These are phyloP conservation scores for Dujonia santamariae DNA, from an alignment of 1,139 yeast genomes.

Conservation along the genomic window DNA sequence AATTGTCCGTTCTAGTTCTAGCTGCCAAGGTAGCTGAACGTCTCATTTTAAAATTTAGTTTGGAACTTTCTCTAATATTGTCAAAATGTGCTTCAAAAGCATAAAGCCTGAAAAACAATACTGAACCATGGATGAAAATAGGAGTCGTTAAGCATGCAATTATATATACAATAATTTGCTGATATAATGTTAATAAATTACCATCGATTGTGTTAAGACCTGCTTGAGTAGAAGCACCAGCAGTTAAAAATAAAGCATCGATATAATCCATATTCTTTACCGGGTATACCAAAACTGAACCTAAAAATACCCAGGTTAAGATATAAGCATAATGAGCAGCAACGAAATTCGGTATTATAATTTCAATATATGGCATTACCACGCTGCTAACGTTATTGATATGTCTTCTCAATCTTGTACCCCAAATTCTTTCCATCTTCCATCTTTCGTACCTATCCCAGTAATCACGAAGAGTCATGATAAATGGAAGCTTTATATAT, in stretches of 20 bases:
- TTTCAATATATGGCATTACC: slow-evolving; percentile 44
- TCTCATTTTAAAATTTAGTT: slow-evolving; percentile 74
- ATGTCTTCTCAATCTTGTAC: slow-evolving; percentile 20
- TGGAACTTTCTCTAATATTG: slow-evolving; percentile 72
- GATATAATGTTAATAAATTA: slow-evolving; percentile 63
- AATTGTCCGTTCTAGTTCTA: slow-evolving; percentile 35
- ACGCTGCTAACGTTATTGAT: slow-evolving; percentile 22
- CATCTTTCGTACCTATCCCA: slow-evolving; percentile 6
- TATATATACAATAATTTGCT: slow-evolving; percentile 67
- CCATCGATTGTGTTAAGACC: slow-evolving; percentile 81
- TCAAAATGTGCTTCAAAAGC: slow-evolving; percentile 91
- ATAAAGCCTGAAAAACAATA: slow-evolving; percentile 77
- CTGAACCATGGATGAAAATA: slow-evolving; percentile 78
- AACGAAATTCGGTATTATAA: slow-evolving; percentile 68
- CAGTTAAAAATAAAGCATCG: slow-evolving; percentile 73
- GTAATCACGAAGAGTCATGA: neutral
- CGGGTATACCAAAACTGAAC: slow-evolving; percentile 76
- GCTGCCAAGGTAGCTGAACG: slow-evolving; percentile 74
- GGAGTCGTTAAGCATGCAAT: slow-evolving; percentile 75
- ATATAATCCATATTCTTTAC: slow-evolving; percentile 63
- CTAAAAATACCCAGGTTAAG: slow-evolving; percentile 49
- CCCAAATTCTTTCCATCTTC: slow-evolving; percentile 10
- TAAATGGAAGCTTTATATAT: no score
- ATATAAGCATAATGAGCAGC: slow-evolving; percentile 77
- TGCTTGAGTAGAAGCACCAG: slow-evolving; percentile 85